Conservation (phyloP, 1,284 basidiomycete genomes). For the Mycosarcoma maydis region DNA sequence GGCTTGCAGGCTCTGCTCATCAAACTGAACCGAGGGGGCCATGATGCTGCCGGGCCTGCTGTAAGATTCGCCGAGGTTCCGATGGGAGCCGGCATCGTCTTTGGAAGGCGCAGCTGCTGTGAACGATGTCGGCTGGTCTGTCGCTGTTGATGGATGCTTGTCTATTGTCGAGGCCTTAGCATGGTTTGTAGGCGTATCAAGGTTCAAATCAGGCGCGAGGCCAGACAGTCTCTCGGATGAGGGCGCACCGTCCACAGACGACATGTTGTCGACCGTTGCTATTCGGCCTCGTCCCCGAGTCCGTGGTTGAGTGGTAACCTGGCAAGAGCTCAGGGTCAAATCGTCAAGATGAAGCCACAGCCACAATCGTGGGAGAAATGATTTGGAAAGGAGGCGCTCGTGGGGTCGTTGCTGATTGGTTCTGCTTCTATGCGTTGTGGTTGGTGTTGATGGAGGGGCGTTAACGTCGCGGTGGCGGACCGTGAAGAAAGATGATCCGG, state of each 20-base stretch:
- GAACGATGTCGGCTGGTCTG: slow-evolving; percentile 3
- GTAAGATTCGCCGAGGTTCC: slow-evolving; percentile 18
- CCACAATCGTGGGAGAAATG: not conserved
- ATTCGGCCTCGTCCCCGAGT: not conserved
- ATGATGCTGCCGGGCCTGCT: slow-evolving; percentile 26
- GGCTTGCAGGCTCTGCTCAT: slow-evolving; percentile 42
- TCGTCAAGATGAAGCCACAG: not conserved
- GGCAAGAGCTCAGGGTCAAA: not conserved
- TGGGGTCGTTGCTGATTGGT: too few species aligned
- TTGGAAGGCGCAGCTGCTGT: slow-evolving; percentile 4
- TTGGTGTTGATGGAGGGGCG: too few species aligned
- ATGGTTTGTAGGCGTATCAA: not conserved
- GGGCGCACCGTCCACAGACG: slow-evolving; percentile 8
- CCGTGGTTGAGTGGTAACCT: too few species aligned
- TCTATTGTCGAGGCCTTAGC: not conserved
- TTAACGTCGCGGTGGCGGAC: too few species aligned
- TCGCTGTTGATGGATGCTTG: not conserved
- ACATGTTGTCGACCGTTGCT: slow-evolving; percentile 4
- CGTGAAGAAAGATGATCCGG: too few species aligned
- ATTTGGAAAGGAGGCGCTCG: not conserved
- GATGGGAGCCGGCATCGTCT: slow-evolving; percentile 22
- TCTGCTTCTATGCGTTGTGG: too few species aligned
- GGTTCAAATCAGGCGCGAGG: slow-evolving; percentile 17
- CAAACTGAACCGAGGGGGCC: slow-evolving; percentile 45
- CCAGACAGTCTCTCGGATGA: slow-evolving; percentile 11